Base-by-base conservation (phyloP, 2,329 filamentous ascomycete genomes). In the Periglandula ipomoeae region DNA sequence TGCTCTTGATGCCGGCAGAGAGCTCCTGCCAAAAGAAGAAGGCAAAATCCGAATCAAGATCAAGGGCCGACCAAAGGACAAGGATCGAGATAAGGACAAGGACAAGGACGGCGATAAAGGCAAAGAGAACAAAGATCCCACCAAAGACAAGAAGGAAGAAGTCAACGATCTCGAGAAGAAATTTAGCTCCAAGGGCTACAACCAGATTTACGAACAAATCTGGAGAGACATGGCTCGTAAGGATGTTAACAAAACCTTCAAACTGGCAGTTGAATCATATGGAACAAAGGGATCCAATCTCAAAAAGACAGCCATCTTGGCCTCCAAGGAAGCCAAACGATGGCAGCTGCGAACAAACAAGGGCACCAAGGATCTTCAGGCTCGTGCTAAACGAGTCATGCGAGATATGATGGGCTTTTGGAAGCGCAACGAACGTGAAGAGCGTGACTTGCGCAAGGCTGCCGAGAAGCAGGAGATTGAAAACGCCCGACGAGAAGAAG, bases 351-450 rank as follows among this genome's bases (percentile, higher is more conserved):
- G 89, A 38, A 98, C 93, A 47, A 98, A 98, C 74, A 97, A 98
- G 76, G 94, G 90, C 62, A 93, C 87, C 65, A 98, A 98, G 67
- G 93, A 98, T 66, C 87, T 95, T 4, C 93, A 97, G 65, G 93
- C 93, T 38, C 83, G 93, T 43, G 93, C 93, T 50, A 98, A 98
- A 75, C 86, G 93, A 57, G 91, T 91, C 51, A 98, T 98, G 93
- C 83, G 93, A 64, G 93, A 98, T 70, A 98, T 98, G 93, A 93
- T 96, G 79, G 83, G 87, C 50, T 98, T 97, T 77, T 98, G 93
- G 93, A 97, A 97, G 70, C 85, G 91, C 50, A 98, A 98, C 65
- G 93, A 98, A 67, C 86, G 91, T 47, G 93, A 98, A 64, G 93
- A 98, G 65, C 87, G 93, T 52, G 93, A 98, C 65, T 75, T 94